Evolutionary conservation across 495 filamentous ascomycete species (phyloP).

Genomic region (Tuber aestivum): DNA sequence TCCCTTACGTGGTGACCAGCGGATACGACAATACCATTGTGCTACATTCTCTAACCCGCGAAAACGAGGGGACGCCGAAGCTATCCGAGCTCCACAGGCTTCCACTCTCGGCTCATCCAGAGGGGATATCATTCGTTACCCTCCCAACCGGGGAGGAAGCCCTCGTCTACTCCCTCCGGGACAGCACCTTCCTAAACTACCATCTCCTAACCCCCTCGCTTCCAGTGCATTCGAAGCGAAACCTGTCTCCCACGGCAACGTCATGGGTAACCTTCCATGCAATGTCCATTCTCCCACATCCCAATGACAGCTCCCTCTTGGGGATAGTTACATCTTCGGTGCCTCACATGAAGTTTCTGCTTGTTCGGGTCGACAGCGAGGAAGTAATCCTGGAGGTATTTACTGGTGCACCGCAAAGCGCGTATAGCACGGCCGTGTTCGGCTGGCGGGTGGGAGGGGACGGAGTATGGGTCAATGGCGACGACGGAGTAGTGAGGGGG

Average conservation of each 20-base stretch:
- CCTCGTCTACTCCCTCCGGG: slow-evolving; percentile 55
- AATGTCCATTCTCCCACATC: slow-evolving; percentile 54
- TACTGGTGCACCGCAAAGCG: slow-evolving; percentile 61
- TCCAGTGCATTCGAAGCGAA: slow-evolving; percentile 52
- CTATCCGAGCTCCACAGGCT: slow-evolving; percentile 50
- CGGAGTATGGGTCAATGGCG: slow-evolving; percentile 64
- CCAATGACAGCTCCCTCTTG: slow-evolving; percentile 52
- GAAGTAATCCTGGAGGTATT: slow-evolving; percentile 56
- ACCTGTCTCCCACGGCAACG: slow-evolving; percentile 60
- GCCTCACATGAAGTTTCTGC: slow-evolving; percentile 62
- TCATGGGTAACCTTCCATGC: slow-evolving; percentile 62
- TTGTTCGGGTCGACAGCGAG: slow-evolving; percentile 58
- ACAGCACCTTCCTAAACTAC: slow-evolving; percentile 59
- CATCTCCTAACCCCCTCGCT: slow-evolving; percentile 49
- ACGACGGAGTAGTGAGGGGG: slow-evolving; percentile 61
- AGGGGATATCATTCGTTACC: slow-evolving; percentile 54
- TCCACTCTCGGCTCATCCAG: slow-evolving; percentile 55
- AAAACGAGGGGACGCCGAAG: slow-evolving; percentile 7
- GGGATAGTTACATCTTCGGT: slow-evolving; percentile 59
- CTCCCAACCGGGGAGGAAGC: slow-evolving; percentile 47
- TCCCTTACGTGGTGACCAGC: slow-evolving; percentile 55
- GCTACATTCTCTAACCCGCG: slow-evolving; percentile 47
- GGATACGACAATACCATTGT: slow-evolving; percentile 60
- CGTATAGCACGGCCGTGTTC: slow-evolving; percentile 60
- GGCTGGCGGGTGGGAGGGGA: slow-evolving; percentile 60